Evolutionary conservation across 2,329 filamentous ascomycete genomes (phyloP), one percentile per base, ranked within the genome.

Genomic region (Fusarium compactum): DNA sequence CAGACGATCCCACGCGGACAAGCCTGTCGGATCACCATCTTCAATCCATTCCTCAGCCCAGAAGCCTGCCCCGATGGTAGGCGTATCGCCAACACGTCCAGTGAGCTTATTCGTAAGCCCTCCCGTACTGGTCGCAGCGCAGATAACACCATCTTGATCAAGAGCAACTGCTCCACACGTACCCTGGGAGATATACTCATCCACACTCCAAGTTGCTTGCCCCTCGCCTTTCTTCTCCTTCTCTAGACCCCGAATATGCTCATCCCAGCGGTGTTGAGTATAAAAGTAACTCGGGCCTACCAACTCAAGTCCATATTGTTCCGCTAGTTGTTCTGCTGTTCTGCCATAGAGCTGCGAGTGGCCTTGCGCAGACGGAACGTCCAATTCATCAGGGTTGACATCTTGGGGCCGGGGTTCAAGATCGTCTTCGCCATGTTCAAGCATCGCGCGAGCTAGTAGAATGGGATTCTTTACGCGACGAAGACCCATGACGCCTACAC

Each of bases 61-160:
- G 79, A 94, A 97, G 0, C 94, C 94, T 1, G 94, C 92, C 0
- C 94, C 94, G 1, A 94, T 82, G 0, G 91, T 91, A 0, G 94
- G 94, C 14, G 94, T 97, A 77, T 97, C 94, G 1, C 94, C 94
- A 68, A 97, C 91, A 22, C 94, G 85, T 0, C 94, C 94, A 0
- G 92, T 92, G 58, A 95, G 81, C 82, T 97, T 97, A 78, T 97
- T 97, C 24, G 94, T 97, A 79, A 97, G 78, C 0, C 94, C 94
- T 8, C 94, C 94, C 0, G 88, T 90, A 74, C 86, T 89, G 5
- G 88, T 90, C 1, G 88, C 89, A n/a, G 78, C 84, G 71, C 92
- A 94, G 5, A 97, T 79, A 6, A 91, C 88, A 1, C 94, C 94
- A 43, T 90, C 86, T n/a, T 82, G 83, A 78, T 97, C 94, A 10